Evolutionary conservation across 495 filamentous ascomycete species (phyloP), one percentile per base, ranked within the genome.

Genomic region (Sphaerosporella brunnea): DNA sequence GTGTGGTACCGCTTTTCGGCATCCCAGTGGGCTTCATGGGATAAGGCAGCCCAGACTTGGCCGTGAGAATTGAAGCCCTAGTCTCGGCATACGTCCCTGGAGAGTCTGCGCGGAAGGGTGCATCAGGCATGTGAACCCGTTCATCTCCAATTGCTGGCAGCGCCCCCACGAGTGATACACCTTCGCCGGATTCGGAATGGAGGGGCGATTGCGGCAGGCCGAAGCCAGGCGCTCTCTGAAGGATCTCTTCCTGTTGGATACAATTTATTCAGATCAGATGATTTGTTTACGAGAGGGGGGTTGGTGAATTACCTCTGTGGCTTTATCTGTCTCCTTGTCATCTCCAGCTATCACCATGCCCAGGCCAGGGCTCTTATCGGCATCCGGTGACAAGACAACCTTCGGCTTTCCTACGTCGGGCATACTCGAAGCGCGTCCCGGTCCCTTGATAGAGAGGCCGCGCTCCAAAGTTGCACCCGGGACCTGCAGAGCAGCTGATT

Each of bases 61-160:
- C 79, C 3, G 90, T 87, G 9, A 93, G 68, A 48, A 97, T 82
- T 0, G 92, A 96, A 28, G 80, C 78, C 59, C 90, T 72, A 2
- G 90, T 96, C 40, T 53, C 57, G 13, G 56, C 58, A 15, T 59
- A 59, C 25, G 55, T 51, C 30, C 49, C 55, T 1, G 57, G 57
- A 36, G 50, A 60, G 42, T 55, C 52, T n/a, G 36, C 39, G 10
- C 53, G 59, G 23, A 53, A 43, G 49, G 58, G 58, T 23, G 36
- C 49, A 42, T 53, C 53, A 13, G 58, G 58, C 58, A 61, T 61
- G 23, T 53, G 26, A 9, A 50, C 37, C 19, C 57, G 28, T 49
- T 24, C 32, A 20, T 50, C 48, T 53, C 50, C 43, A 8, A 34
- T 7, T 15, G 44, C 11, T 26, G 44, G 47, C 43, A 54, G 16